Base-by-base conservation (phyloP, 2,329 filamentous ascomycete species). In the Colletotrichum caudatum region DNA sequence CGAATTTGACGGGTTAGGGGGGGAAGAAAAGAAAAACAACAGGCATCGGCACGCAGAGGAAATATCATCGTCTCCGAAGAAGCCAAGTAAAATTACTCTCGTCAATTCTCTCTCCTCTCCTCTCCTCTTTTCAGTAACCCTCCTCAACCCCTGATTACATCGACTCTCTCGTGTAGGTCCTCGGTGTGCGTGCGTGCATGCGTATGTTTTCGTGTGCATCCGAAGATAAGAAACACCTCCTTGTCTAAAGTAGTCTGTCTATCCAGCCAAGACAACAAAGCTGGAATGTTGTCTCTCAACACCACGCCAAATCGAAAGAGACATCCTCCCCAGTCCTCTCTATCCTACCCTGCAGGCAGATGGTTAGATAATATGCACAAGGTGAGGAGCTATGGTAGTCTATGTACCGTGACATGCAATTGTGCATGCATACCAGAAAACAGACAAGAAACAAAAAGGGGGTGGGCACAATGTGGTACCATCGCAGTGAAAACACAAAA, bases 211-310 rank as follows among this genome's bases (percentile, higher is more conserved):
- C 29, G 58, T 64, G 39, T 64, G 69, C 65, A 61, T 48, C 54
- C 29, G 50, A 20, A 53, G 33, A 33, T 6, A 16, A 57, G n/a
- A 48, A 23, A 64, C 59, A 26, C 33, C 69, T 56, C 33, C 53
- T 69, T 68, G 56, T 71, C 65, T 64, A 60, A 60, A 44, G 20
- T 54, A 54, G 62, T 57, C 39, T 57, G 41, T 44, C 41, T 44
- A 46, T 51, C 35, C 54, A 57, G 69, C 69, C 65, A 69, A 69
- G 65, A 69, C 59, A 72, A 16, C 6, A 18, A n/a, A 48, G 59
- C 66, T 56, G 66, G 69, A 72, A 72, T 72, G 65, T 69, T 72
- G 69, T 72, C 65, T 72, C 69, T 69, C 69, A 72, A 72, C 69
- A 67, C 60, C 62, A 64, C 69, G 69, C 69, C 69, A 72, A 56